These are phyloP conservation scores for Vigna hirtella DNA, from an alignment of 306 rosid genomes.

Conservation along the genomic window DNA sequence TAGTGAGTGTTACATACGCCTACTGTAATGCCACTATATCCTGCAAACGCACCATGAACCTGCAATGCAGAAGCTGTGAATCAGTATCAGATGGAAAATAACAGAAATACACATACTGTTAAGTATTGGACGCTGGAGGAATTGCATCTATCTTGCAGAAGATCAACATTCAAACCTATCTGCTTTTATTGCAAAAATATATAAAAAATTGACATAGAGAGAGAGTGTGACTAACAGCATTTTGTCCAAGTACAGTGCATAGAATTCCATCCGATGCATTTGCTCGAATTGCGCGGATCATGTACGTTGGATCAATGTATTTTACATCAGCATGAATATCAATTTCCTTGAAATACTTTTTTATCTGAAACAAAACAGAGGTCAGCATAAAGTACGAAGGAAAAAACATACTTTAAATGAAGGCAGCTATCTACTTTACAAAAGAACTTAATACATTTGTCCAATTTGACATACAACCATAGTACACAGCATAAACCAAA, in stretches of 20 bases:
- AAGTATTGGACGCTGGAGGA: no score
- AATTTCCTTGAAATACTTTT: constrained; percentile 74
- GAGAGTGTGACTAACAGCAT: constrained; percentile 74
- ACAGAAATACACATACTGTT: background rate
- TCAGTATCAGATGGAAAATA: constrained; percentile 16
- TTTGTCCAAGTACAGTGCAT: constrained; percentile 95
- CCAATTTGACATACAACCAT: no score
- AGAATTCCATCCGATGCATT: constrained; percentile 98
- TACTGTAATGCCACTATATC: constrained; percentile 93
- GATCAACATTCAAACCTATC: background rate
- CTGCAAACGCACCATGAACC: constrained; percentile 99
- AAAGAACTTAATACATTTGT: constrained; percentile 12
- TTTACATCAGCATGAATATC: constrained; percentile 89
- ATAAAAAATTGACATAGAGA: constrained; percentile 4
- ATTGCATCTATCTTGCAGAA: background rate
- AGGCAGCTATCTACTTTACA: constrained; percentile 7
- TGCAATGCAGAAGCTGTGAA: constrained; percentile 49
- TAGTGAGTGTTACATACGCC: constrained; percentile 98
- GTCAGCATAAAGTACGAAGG: constrained; percentile 8
- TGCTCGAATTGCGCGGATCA: constrained; percentile 97
- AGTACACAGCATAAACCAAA: no score
- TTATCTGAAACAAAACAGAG: constrained; percentile 58
- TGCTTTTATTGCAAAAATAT: background rate
- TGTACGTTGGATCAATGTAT: constrained; percentile 96
- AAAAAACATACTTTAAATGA: background rate